Base-by-base conservation (phyloP, 2,329 filamentous ascomycete genomes). In the Pseudogymnoascus pannorum region DNA sequence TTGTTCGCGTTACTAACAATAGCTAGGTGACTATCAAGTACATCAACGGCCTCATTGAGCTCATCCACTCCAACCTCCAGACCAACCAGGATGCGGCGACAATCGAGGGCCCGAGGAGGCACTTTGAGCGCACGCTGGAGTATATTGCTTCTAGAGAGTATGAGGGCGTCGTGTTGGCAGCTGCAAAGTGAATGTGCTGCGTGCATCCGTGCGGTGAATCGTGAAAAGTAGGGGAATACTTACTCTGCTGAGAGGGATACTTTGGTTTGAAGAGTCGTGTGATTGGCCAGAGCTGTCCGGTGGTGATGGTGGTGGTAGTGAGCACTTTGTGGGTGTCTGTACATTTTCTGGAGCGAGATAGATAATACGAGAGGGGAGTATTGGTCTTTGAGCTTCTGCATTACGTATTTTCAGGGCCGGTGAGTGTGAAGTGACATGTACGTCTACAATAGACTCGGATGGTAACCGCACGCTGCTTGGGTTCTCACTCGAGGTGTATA, bases 61-160 rank as follows among this genome's bases (percentile, higher is more conserved):
- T 99, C 65, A 97, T 99, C 71, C 92, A 99, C 75, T 96, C 92
- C 20, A 99, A 99, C 72, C 81, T 99, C 31, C 87, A 88, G 66
- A 92, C 88, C 61, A 94, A 91, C 72, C 84, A 88, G 69, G 90
- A 94, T 68, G 90, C 89, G 31, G 83, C 87, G 0, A 88, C 87
- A 20, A 82, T 97, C 58, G 94, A 99, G 71, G 91, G 87, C 66
- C 95, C 94, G 65, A 89, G 88, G 74, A 91, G 91, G 71, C 94
- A 99, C 75, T 99, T 99, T 76, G 84, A 95, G 75, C 86, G 95
- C 66, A 99, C 94, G 4, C 79, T 99, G 69, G 92, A 97, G 64
- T 96, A 97, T 72, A 97, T 99, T 70, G 84, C 85, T 65, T 89
- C 88, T 64, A 85, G 95, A 71, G 92, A 96, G 69, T 97, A 96